These are phyloP conservation scores for Gossypium herbaceum DNA, from an alignment of 345 rosid species.

Conservation along the genomic window DNA sequence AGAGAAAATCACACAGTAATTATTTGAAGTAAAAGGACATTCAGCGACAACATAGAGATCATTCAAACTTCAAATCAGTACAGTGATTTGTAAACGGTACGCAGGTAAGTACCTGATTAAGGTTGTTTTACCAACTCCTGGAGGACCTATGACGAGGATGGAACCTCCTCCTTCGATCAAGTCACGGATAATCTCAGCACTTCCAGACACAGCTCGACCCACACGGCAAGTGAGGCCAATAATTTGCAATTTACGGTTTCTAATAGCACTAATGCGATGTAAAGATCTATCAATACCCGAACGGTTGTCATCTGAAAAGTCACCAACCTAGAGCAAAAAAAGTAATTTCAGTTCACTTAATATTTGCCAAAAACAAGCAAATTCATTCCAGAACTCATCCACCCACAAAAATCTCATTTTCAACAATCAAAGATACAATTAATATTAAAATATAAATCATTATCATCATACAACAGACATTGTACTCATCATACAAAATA, in stretches of 20 bases:
- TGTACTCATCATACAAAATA: not conserved
- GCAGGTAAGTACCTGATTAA: conserved; percentile 63
- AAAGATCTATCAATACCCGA: conserved; percentile 85
- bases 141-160: conserved; percentile 87
- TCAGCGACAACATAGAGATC: not conserved
- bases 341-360: not conserved
- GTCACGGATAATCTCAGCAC: conserved; percentile 79
- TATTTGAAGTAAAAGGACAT: not conserved
- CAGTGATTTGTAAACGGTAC: not conserved
- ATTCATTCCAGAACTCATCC: not conserved
- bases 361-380: not conserved
- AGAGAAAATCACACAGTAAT: not conserved
- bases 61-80: not conserved
- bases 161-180: conserved; percentile 88
- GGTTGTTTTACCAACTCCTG: conserved; percentile 97
- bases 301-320: conserved; percentile 90
- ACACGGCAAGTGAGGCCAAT: conserved; percentile 95
- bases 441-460: not conserved
- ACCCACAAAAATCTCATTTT: not conserved
- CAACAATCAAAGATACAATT: not conserved
- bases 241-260: conserved; percentile 80
- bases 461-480: not conserved
- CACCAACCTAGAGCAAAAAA: conserved; percentile 64
- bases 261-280: conserved; percentile 94
- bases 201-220: conserved; percentile 86